These are phyloP conservation scores for Saitozyma sp. DNA, from an alignment of 768 basidiomycete species.

Conservation along the genomic window DNA sequence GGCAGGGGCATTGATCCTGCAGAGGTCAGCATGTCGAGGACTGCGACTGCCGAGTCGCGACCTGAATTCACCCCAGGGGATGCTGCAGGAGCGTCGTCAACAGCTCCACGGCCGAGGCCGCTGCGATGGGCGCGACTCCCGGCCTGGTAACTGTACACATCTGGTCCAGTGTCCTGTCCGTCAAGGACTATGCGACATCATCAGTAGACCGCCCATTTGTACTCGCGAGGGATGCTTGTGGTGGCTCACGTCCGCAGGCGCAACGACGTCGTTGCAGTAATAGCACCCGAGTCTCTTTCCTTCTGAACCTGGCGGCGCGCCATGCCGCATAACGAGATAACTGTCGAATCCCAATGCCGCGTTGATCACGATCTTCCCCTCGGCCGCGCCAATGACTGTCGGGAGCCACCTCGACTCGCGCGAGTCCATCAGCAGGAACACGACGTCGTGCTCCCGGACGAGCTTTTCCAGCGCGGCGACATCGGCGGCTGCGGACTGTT, in stretches of 20 bases:
- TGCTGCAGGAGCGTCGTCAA: slow-evolving; percentile 86
- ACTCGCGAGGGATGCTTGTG: neutral
- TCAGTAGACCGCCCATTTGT: neutral
- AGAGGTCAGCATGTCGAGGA: neutral
- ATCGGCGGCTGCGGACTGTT: slow-evolving; percentile 65
- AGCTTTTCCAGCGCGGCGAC: slow-evolving; percentile 72
- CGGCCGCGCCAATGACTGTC: slow-evolving; percentile 77
- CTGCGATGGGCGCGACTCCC: slow-evolving; percentile 87
- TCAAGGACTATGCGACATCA: slow-evolving; percentile 58
- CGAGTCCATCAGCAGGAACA: slow-evolving; percentile 98
- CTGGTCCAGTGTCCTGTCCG: slow-evolving; percentile 92
- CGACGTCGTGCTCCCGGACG: slow-evolving; percentile 79
- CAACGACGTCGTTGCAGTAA: slow-evolving; percentile 97
- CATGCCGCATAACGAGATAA: slow-evolving; percentile 95
- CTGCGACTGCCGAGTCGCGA: neutral
- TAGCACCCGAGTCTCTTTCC: slow-evolving; percentile 75
- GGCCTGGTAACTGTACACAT: slow-evolving; percentile 99
- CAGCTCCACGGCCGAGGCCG: slow-evolving; percentile 88
- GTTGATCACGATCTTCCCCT: slow-evolving; percentile 92
- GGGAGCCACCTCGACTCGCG: slow-evolving; percentile 95
- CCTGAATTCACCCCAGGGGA: slow-evolving; percentile 67
- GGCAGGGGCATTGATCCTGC: slow-evolving; percentile 3
- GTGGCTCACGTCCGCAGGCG: slow-evolving; percentile 80
- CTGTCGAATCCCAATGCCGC: slow-evolving; percentile 94
- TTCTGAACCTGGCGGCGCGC: slow-evolving; percentile 54